Evolutionary conservation across 176 grass and related monocot genomes (phyloP).

Genomic region (Oryza punctata): DNA sequence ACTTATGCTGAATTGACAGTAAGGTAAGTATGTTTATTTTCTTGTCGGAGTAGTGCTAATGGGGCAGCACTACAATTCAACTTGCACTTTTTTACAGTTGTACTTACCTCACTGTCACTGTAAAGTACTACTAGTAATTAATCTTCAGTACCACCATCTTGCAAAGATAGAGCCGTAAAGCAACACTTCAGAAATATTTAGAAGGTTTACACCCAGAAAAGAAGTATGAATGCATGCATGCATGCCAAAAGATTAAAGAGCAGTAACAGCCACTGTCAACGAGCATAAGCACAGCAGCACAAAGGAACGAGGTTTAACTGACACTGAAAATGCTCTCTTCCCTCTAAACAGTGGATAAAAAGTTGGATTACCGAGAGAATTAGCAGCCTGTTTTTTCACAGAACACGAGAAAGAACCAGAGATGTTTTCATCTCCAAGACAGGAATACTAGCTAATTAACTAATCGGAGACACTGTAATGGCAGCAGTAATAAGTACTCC

Average conservation of each 20-base stretch:
- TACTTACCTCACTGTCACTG: constrained; percentile 7
- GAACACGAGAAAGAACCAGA: constrained; percentile 44
- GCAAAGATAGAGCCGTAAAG: constrained; percentile 44
- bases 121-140: constrained; percentile 23
- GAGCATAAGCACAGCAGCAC: constrained; percentile 29
- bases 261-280: constrained; percentile 51
- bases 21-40: not conserved
- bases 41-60: not conserved
- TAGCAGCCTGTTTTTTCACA: constrained; percentile 48
- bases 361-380: constrained; percentile 59
- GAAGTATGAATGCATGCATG: not conserved
- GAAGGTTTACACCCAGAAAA: constrained; percentile 44
- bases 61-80: not conserved
- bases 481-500: constrained; percentile 48
- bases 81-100: constrained; percentile 21
- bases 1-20: not conserved
- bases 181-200: constrained; percentile 35
- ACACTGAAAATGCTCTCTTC: constrained; percentile 42
- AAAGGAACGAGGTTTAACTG: constrained; percentile 42
- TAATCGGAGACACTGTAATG: constrained; percentile 31
- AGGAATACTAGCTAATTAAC: constrained; percentile 36
- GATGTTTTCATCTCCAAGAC: constrained; percentile 56
- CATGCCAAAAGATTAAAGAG: constrained; percentile 32
- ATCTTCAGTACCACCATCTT: constrained; percentile 12
- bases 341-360: constrained; percentile 35